These are phyloP conservation scores for Neurospora africana DNA, from an alignment of 495 filamentous ascomycete species.

Conservation along the genomic window DNA sequence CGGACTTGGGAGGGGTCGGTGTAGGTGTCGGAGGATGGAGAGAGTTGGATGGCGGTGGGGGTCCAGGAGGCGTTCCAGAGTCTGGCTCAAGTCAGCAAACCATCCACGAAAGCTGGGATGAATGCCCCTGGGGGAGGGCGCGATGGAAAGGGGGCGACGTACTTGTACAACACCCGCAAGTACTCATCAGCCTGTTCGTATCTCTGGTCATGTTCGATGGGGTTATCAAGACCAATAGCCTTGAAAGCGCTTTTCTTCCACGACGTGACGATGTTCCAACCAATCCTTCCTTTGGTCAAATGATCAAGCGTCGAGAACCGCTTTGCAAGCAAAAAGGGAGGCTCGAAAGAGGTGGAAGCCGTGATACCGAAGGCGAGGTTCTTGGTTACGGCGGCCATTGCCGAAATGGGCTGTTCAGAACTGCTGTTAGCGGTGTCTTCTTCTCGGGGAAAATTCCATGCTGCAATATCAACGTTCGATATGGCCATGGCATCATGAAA, in stretches of 20 bases:
- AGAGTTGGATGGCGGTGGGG: constrained; percentile 38
- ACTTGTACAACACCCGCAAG: constrained; percentile 44
- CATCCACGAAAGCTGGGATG: no score
- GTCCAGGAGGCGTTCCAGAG: constrained; percentile 54
- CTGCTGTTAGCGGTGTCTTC: neutral
- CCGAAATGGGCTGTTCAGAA: constrained; percentile 27
- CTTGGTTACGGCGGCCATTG: constrained; percentile 48
- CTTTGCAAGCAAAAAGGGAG: constrained; percentile 47
- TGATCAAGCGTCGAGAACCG: constrained; percentile 56
- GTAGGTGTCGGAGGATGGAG: constrained; percentile 42
- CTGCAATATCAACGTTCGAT: neutral
- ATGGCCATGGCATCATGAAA: neutral
- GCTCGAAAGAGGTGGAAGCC: constrained; percentile 48
- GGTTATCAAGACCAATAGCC: constrained; percentile 44
- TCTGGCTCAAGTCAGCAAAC: no score
- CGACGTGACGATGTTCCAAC: constrained; percentile 57
- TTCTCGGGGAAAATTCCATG: neutral
- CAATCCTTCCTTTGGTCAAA: constrained; percentile 47
- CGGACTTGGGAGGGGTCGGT: constrained; percentile 45
- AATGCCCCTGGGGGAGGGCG: no score
- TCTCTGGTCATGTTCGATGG: constrained; percentile 51
- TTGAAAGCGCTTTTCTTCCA: constrained; percentile 51
- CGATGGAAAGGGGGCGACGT: constrained; percentile 27
- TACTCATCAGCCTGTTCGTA: constrained; percentile 54
- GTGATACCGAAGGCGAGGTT: constrained; percentile 45